Base-by-base conservation (phyloP, 1,284 basidiomycete genomes). In the Ceratobasidium theobromae region DNA sequence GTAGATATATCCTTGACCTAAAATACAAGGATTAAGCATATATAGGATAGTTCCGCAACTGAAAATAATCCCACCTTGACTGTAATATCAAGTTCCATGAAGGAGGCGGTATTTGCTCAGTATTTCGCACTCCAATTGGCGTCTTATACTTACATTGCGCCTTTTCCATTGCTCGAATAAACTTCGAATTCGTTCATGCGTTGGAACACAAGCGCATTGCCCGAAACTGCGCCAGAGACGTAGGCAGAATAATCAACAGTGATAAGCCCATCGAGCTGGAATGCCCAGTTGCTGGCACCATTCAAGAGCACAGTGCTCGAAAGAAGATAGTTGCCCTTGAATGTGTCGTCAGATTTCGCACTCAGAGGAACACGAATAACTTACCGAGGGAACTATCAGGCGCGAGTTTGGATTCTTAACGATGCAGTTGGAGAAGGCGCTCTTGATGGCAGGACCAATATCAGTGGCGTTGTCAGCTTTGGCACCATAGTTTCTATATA, bases 111-210 rank as follows among this genome's bases (percentile, higher is more conserved):
- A 46, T 11, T 46, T 46, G n/a, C n/a, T n/a, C n/a, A n/a, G n/a
- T n/a, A n/a, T n/a, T n/a, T n/a, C n/a, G 18, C 21, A 30, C 6
- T 23, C 5, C 21, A 49, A n/a, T 3, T 16, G 16, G 30, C n/a
- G 6, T 2, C 28, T 1, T 27, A 33, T 1, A 75, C 76, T 67
- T 76, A 76, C 55, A 78, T 75, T 5, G 73, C 76, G n/a, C 77
- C 77, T 0, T 74, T 73, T 48, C 75, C 75, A 66, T 73, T 78
- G 52, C 73, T 73, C 27, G 76, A 77, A 68, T 73, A 78, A 65
- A 78, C 72, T 68, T 78, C 77, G 58, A 78, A 76, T 70, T 78
- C 76, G 52, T 74, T 71, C 25, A 76, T 76, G 8, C 48, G 46
- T n/a, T 52, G 46, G 58, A 62, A 62, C 8, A 62, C 32, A 8